Evolutionary conservation across 2,329 filamentous ascomycete species (phyloP), one percentile per base, ranked within the genome.

Genomic region (Aureobasidium sp.): DNA sequence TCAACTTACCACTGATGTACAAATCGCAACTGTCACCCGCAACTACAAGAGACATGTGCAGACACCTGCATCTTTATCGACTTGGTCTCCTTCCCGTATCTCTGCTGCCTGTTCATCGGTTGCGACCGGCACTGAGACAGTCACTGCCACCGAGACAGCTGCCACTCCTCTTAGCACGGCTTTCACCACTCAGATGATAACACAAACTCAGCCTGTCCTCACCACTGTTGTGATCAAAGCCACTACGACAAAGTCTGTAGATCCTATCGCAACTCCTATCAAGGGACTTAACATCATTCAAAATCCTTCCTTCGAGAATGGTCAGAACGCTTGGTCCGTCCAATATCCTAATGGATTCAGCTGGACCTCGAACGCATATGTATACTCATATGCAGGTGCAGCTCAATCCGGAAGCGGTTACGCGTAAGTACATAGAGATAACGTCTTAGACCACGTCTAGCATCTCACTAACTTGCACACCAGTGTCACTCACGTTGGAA

Each of bases 91-190:
- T 14, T 54, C 37, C 29, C 49, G 44, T 29, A 63, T 63, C 29
- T 63, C 62, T 12, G 47, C 15, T 22, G 62, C 62, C 15, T 63
- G 62, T n/a, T 63, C 57, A 5, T 24, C 33, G 6, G 57, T 63
- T 17, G 62, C 62, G 2, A 63, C 62, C 12, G 56, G 62, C 12
- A 52, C 31, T 5, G 19, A 22, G 1, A 61, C 57, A 11, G 33
- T 31, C 6, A 60, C 35, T 8, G 42, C 47, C 2, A 63, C 57
- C 24, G 15, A 24, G 19, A 56, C 50, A 17, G 60, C 60, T n/a
- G 29, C 11, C 11, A 50, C 48, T 11, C 48, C 48, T 35, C 17
- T 31, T 14, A 50, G 15, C 29, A 35, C 48, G 2, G 12, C 15
- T 14, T 7, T 35, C 31, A 50, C 48, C 3, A 35, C 31, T n/a